phyloP scores from a whole-genome alignment of 192 early-diverging fungal species.

The Dispira parvispora region DNA sequence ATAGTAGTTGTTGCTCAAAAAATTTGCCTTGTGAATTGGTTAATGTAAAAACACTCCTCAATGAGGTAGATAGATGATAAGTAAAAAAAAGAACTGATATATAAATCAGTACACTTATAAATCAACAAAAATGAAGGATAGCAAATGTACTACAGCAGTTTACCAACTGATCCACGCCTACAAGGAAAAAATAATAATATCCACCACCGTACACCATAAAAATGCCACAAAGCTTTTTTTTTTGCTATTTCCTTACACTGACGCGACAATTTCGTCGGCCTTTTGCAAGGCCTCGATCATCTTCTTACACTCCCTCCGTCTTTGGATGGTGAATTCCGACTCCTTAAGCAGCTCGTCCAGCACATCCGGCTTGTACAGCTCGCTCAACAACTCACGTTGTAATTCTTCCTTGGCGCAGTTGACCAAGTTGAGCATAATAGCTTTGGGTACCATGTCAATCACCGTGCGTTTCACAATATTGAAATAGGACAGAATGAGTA shows the following conservation, averaged over 20 bases:
- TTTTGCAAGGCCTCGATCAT: conserved; percentile 76
- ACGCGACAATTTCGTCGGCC: conserved; percentile 30
- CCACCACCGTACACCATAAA: no score
- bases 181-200: no score
- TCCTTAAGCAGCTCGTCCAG: conserved; percentile 92
- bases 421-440: conserved; percentile 97
- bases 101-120: no score
- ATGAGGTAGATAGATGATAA: no score
- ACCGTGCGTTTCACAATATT: conserved; percentile 97
- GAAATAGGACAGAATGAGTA: conserved; percentile 93
- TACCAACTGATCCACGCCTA: no score
- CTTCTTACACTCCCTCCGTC: conserved; percentile 91
- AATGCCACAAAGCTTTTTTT: no score
- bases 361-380: conserved; percentile 92
- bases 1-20: no score
- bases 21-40: no score
- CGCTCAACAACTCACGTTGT: conserved; percentile 85
- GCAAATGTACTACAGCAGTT: no score
- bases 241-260: conserved; percentile 12
- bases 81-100: no score
- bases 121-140: no score
- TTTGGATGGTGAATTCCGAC: conserved; percentile 75
- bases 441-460: conserved; percentile 94
- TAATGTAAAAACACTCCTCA: no score
- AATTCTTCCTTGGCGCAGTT: conserved; percentile 77